Base-by-base conservation (phyloP, 768 basidiomycete species). In the Podaxis sp. region DNA sequence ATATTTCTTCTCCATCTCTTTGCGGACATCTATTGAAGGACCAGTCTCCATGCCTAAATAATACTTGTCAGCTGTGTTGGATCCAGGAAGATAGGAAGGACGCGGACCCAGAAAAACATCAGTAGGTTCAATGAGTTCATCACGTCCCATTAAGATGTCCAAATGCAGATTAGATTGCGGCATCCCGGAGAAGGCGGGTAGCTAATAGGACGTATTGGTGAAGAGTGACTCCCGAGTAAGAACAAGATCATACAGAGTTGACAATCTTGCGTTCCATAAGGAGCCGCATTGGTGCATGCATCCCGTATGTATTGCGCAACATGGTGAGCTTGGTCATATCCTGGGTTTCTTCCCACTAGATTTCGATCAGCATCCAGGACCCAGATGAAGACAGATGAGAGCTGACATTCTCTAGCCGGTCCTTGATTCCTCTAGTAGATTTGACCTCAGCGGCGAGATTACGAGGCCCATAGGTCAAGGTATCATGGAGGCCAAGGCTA, bases 191-290 rank as follows among this genome's bases (percentile, higher is more conserved):
- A 91, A 83, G 65, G 87, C 87, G 2, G 86, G 82, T 67, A 79
- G 83, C 92, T 94, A 65, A 41, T 61, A 40, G 49, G 27, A 58
- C 41, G 22, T 17, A 55, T 46, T 24, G 61, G 24, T 55, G 54
- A 1, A 53, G 24, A 3, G 58, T n/a, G 12, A 17, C 24, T 38
- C 5, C 13, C 2, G 19, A 24, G 65, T 43, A 4, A 24, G 38
- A 17, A 15, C 33, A 41, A 43, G 36, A 6, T 78, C 89, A 66
- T 68, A 96, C 96, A 61, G 84, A 74, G 37, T 84, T 76, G 8
- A 96, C 93, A 46, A 95, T 83, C 79, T 89, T 90, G 70, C 94
- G 86, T 74, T 99, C 97, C 97, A 98, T 98, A 66, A 97, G 80
- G 57, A 87, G 79, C 33, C 96, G 85, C 75, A 96, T 85, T 1